Conservation (phyloP, 2,329 filamentous ascomycete genomes). For the Aspergillus tamarii region DNA sequence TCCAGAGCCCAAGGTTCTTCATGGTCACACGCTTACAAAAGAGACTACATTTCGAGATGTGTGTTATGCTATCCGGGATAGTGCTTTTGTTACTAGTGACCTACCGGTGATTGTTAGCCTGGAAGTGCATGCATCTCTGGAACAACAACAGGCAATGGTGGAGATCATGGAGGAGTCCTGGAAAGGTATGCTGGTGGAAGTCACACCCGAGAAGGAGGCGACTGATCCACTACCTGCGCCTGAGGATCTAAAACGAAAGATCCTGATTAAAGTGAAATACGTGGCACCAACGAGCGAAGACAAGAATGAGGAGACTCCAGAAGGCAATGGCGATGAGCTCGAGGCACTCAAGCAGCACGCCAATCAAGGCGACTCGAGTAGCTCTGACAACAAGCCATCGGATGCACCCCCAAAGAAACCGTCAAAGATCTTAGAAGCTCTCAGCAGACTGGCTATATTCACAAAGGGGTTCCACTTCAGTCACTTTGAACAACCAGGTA, state of each 20-base stretch:
- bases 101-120: slow-evolving; percentile 89
- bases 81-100: slow-evolving; percentile 74
- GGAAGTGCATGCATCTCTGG: slow-evolving; percentile 80
- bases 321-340: slow-evolving; percentile 19
- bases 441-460: slow-evolving; percentile 80
- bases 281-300: slow-evolving; percentile 50
- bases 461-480: slow-evolving; percentile 83
- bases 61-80: slow-evolving; percentile 75
- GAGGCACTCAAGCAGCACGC: slow-evolving; percentile 12
- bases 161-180: slow-evolving; percentile 91
- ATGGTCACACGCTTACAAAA: slow-evolving; percentile 83
- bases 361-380: slow-evolving; percentile 3
- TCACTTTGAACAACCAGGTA: slow-evolving; percentile 67
- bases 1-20: slow-evolving; percentile 77
- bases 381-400: slow-evolving; percentile 4
- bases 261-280: slow-evolving; percentile 80
- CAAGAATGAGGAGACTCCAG: slow-evolving; percentile 26
- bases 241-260: slow-evolving; percentile 74
- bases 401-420: slow-evolving; percentile 49
- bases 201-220: slow-evolving; percentile 59
- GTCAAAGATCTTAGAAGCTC: slow-evolving; percentile 69
- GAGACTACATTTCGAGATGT: slow-evolving; percentile 87
- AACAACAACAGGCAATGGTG: slow-evolving; percentile 91
- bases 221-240: slow-evolving; percentile 66
- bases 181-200: slow-evolving; percentile 72